A percentile compares a stretch with the other conserved stretches of the same genome.
These are phyloP conservation scores for Alternaria angustiovoidea DNA, from an alignment of 2,329 filamentous ascomycete genomes.

Conservation along the genomic window DNA sequence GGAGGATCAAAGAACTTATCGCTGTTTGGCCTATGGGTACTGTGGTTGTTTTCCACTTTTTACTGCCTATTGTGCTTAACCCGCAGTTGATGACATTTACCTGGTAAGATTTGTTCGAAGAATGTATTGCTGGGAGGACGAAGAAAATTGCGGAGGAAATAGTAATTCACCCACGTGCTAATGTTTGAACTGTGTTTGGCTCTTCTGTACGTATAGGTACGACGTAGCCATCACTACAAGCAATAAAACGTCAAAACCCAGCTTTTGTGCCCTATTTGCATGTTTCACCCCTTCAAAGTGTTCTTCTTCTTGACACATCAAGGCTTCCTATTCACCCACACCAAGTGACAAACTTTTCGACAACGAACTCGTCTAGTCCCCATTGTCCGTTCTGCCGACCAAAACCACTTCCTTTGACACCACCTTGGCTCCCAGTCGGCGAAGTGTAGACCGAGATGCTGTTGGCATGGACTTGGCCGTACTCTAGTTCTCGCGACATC, in stretches of 20 bases:
- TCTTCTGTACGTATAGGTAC: background rate
- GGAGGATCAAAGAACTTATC: conserved; percentile 60
- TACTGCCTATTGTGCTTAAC: conserved; percentile 77
- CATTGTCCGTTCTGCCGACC: conserved; percentile 54
- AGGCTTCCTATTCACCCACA: conserved; percentile 27
- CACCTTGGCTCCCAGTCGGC: conserved; percentile 54
- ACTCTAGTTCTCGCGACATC: conserved; percentile 57
- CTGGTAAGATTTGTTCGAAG: conserved; percentile 60
- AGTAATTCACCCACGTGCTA: background rate
- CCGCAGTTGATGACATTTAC: conserved; percentile 83
- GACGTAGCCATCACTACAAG: background rate
- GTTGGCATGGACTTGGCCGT: conserved; percentile 55
- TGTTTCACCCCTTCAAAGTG: too few species aligned
- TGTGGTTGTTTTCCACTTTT: conserved; percentile 72
- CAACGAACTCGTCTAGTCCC: conserved; percentile 55
- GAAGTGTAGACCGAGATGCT: conserved; percentile 58
- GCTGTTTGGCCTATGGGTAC: conserved; percentile 77
- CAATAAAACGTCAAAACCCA: background rate
- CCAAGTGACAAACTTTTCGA: conserved; percentile 47
- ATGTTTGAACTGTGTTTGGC: background rate
- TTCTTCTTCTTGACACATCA: background rate
- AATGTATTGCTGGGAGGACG: background rate
- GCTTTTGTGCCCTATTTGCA: background rate
- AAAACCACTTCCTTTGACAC: conserved; percentile 57
- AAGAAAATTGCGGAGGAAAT: background rate